A percentile compares a stretch with the other conserved stretches of the same genome.
Evolutionary conservation across 768 basidiomycete genomes (phyloP).

Genomic region (Strobilomyces confusus): DNA sequence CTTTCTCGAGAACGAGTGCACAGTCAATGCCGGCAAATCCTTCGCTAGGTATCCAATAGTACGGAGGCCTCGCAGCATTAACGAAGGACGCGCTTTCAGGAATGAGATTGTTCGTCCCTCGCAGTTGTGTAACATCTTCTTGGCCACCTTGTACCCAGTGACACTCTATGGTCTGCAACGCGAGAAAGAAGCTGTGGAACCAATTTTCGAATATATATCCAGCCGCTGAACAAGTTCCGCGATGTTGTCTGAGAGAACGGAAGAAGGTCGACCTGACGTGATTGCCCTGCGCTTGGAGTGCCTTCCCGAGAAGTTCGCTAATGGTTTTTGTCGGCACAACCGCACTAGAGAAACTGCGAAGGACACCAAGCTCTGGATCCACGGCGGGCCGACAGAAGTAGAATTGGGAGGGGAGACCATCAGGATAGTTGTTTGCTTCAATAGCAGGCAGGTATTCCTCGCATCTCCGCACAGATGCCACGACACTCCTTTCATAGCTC

Average conservation of each 20-base stretch:
- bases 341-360: not conserved
- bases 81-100: not conserved
- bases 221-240: not conserved
- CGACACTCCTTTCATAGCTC: rapidly evolving
- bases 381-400: not conserved
- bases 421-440: too few species aligned
- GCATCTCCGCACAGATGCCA: not conserved
- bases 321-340: not conserved
- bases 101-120: not conserved
- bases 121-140: not conserved
- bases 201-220: too few species aligned
- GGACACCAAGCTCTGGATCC: too few species aligned
- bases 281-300: not conserved
- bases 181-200: too few species aligned
- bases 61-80: not conserved
- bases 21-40: not conserved
- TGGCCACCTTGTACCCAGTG: too few species aligned
- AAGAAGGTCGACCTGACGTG: not conserved
- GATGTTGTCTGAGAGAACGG: too few species aligned
- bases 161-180: too few species aligned
- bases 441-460: not conserved
- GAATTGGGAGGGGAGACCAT: not conserved
- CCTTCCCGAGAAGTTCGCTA: not conserved
- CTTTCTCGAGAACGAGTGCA: not conserved
- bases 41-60: not conserved